phyloP scores from a whole-genome alignment of 1,284 basidiomycete species.

The Leccinum insolens region DNA sequence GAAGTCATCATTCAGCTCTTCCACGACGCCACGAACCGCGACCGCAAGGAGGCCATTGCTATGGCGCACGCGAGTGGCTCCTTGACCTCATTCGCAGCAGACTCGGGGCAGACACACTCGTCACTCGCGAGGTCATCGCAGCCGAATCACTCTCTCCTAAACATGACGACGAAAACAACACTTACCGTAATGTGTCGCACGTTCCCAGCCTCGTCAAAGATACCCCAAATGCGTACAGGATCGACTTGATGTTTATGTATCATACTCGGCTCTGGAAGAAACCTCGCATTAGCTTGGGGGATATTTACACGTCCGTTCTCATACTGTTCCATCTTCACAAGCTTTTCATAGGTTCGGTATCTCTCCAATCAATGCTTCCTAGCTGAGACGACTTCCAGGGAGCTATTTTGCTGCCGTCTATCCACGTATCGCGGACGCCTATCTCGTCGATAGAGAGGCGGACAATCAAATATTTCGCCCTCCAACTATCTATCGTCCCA shows the following conservation, averaged over 20 bases:
- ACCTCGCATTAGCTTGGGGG: slow-evolving; percentile 78
- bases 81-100: slow-evolving; percentile 78
- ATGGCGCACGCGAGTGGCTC: slow-evolving; percentile 79
- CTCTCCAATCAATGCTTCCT: neutral
- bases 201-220: slow-evolving; percentile 50
- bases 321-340: slow-evolving; percentile 78
- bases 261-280: slow-evolving; percentile 86
- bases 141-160: slow-evolving; percentile 51
- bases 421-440: slow-evolving; percentile 86
- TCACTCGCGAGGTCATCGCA: slow-evolving; percentile 63
- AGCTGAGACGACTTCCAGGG: slow-evolving; percentile 47
- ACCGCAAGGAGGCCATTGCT: slow-evolving; percentile 65
- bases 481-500: slow-evolving; percentile 90
- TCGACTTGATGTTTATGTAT: slow-evolving; percentile 78
- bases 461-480: slow-evolving; percentile 93
- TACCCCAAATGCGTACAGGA: slow-evolving; percentile 56
- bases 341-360: slow-evolving; percentile 67
- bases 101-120: slow-evolving; percentile 64
- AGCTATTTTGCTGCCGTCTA: slow-evolving; percentile 86
- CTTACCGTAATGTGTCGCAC: slow-evolving; percentile 35
- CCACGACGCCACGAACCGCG: slow-evolving; percentile 63
- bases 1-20: slow-evolving; percentile 35
- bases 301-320: slow-evolving; percentile 80
- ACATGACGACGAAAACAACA: slow-evolving; percentile 43
- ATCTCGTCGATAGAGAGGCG: slow-evolving; percentile 89